These are phyloP conservation scores for Colletotrichum abscissum DNA, from an alignment of 2,329 filamentous ascomycete genomes.

Conservation along the genomic window DNA sequence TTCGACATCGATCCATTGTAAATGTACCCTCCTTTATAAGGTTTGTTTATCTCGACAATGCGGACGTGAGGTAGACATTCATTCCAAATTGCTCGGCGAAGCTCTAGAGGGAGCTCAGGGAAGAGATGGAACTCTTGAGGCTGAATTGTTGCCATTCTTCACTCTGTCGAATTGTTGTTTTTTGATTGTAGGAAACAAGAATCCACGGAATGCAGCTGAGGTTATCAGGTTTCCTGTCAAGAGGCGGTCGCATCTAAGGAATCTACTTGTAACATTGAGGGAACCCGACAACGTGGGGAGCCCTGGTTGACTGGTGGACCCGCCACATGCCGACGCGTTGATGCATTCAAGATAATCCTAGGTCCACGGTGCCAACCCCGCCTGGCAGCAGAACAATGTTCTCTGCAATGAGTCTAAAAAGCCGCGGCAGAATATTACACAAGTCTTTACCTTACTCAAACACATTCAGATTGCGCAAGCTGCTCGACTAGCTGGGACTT, in stretches of 20 bases:
- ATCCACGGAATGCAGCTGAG: background rate
- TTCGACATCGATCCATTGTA: background rate
- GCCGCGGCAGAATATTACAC: background rate
- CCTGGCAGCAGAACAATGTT: background rate
- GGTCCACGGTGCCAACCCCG: background rate
- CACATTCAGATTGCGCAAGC: background rate
- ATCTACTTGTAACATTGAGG: background rate
- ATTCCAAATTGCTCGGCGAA: background rate
- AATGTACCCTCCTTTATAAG: background rate
- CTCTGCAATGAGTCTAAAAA: background rate
- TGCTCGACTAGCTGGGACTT: conserved; percentile 1
- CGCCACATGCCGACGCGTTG: background rate
- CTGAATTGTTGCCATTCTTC: background rate
- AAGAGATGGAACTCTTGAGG: background rate
- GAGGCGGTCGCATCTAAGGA: background rate
- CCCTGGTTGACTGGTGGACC: background rate
- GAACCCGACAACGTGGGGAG: background rate
- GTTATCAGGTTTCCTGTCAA: background rate
- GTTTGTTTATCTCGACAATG: background rate
- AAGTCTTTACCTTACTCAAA: background rate
- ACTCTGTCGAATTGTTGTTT: background rate
- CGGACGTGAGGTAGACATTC: background rate
- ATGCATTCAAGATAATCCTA: background rate
- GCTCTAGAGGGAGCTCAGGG: background rate
- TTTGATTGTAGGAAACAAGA: background rate